Conservation (phyloP, 164 flowering plant species). For the Aristolochia californica region DNA sequence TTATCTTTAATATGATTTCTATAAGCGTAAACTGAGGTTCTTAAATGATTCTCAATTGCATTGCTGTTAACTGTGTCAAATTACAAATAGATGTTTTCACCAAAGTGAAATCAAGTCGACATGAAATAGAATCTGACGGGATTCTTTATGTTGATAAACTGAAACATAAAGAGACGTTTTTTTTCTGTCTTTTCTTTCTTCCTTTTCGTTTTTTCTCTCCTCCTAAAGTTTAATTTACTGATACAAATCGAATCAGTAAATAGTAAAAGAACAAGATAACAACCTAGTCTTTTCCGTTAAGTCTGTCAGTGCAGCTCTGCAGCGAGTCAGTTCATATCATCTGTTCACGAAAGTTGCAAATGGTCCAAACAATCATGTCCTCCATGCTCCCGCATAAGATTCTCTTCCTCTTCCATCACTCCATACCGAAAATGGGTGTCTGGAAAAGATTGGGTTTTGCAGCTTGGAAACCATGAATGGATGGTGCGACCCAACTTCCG, state of each 20-base stretch:
- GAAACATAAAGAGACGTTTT: too few relatives aligned
- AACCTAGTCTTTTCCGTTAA: slow-evolving; percentile 29
- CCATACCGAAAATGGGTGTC: slow-evolving; percentile 71
- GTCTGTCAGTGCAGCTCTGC: slow-evolving; percentile 22
- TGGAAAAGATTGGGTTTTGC: slow-evolving; percentile 46
- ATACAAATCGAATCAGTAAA: slow-evolving; percentile 15
- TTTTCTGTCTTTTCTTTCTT: too few relatives aligned
- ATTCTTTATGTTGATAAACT: too few relatives aligned
- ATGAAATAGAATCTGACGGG: too few relatives aligned
- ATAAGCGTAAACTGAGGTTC: too few relatives aligned
- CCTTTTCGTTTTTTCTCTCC: too few relatives aligned
- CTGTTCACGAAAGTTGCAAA: not conserved
- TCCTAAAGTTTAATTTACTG: too few relatives aligned
- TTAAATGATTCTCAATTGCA: too few relatives aligned
- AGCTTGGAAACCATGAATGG: slow-evolving; percentile 34
- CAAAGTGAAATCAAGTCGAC: too few relatives aligned
- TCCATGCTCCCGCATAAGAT: not conserved
- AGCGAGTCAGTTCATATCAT: slow-evolving; percentile 27
- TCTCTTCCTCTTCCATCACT: slow-evolving; percentile 20
- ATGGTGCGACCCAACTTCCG: slow-evolving; percentile 29
- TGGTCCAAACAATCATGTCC: slow-evolving; percentile 7
- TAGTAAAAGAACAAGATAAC: slow-evolving; percentile 9
- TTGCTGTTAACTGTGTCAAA: too few relatives aligned
- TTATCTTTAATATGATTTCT: too few relatives aligned
- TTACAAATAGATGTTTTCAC: too few relatives aligned